phyloP scores from a whole-genome alignment of 2,329 filamentous ascomycete genomes.

The Bipolaris sorokiniana region DNA sequence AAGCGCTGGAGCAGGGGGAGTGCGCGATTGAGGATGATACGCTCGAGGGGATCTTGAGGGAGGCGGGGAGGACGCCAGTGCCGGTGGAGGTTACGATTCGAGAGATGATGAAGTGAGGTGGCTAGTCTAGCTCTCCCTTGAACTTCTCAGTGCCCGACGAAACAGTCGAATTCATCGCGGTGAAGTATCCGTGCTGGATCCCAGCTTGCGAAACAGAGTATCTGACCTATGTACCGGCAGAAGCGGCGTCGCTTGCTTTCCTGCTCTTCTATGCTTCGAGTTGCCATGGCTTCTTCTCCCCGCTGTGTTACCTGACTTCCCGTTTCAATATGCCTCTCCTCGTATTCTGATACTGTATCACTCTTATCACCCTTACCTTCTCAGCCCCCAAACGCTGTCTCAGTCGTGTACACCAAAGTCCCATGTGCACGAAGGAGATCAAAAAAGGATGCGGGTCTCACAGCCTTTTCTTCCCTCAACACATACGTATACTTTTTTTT shows the following conservation, averaged over 20 bases:
- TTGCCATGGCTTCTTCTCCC: too few relatives aligned
- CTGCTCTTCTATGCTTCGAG: not conserved
- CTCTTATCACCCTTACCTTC: too few relatives aligned
- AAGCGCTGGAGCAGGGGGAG: constrained; percentile 52
- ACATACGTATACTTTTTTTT: too few relatives aligned
- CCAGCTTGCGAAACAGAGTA: not conserved
- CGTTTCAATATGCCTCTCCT: too few relatives aligned
- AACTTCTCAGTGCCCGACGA: not conserved
- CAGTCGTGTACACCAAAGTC: too few relatives aligned
- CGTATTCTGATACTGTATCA: too few relatives aligned
- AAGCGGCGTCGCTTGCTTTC: not conserved
- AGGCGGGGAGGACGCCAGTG: constrained; percentile 45
- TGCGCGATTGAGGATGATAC: constrained; percentile 52
- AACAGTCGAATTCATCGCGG: not conserved
- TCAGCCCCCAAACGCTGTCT: too few relatives aligned
- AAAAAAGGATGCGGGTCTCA: too few relatives aligned
- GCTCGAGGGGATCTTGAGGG: constrained; percentile 48
- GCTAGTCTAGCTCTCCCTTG: not conserved
- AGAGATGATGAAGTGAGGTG: constrained; percentile 47
- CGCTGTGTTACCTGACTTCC: too few relatives aligned
- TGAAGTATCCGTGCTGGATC: not conserved
- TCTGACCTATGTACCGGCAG: not conserved
- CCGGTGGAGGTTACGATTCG: constrained; percentile 49
- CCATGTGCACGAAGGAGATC: too few relatives aligned
- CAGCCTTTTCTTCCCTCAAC: too few relatives aligned